Evolutionary conservation across 192 early-diverging fungal species (phyloP).

Genomic region (Radiomyces spectabilis): DNA sequence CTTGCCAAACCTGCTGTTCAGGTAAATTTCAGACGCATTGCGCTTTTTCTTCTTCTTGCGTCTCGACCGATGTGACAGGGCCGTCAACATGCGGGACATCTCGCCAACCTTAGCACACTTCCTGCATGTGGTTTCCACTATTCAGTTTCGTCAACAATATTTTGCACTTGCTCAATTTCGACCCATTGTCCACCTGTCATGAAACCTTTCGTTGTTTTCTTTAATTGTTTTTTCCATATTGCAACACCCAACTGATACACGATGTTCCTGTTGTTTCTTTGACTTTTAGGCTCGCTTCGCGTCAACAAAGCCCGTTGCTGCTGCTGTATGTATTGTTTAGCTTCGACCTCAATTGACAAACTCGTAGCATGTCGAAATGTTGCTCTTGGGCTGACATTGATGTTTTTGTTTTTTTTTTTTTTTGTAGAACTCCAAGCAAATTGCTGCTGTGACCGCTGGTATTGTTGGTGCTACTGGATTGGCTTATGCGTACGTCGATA

Average conservation of each 20-base stretch:
- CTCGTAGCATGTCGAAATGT: not conserved
- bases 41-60: not conserved
- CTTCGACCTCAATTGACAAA: not conserved
- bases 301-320: constrained; percentile 25
- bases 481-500: constrained; percentile 39
- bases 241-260: no score
- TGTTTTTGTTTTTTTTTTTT: not conserved
- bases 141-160: not conserved
- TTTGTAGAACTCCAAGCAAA: constrained; percentile 22
- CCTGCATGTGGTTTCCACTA: not conserved
- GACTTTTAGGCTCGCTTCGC: constrained; percentile 25
- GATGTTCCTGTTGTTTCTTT: no score
- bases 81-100: no score
- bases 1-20: constrained; percentile 14
- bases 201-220: not conserved
- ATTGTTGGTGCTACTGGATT: constrained; percentile 48
- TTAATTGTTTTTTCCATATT: not conserved
- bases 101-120: no score
- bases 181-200: not conserved
- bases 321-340: constrained; percentile 24
- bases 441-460: constrained; percentile 42
- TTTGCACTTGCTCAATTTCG: not conserved
- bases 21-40: constrained; percentile 1
- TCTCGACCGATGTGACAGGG: not conserved
- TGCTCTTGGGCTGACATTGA: not conserved